Evolutionary conservation across 2,329 filamentous ascomycete genomes (phyloP), one percentile per base, ranked within the genome.

Genomic region (Botrytis deweyae): DNA sequence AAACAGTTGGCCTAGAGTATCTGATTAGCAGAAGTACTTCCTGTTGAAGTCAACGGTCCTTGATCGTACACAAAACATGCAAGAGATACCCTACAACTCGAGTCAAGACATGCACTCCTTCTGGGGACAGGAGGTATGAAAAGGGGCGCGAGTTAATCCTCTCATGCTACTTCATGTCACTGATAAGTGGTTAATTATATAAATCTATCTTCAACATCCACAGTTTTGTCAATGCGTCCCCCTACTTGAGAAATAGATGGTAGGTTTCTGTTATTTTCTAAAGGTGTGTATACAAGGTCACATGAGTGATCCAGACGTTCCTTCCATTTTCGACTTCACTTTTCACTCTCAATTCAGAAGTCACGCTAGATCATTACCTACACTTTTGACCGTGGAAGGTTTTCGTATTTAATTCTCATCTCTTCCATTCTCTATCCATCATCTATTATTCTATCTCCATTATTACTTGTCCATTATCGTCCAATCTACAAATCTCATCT

Each of bases 21-120:
- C 29, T 72, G 61, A 42, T 59, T 55, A 38, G 29, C 65, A 72
- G 22, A 72, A 67, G 29, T 36, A 40, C 9, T 38, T 42, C 44
- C 46, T 67, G 46, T 67, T 55, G 38, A 42, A 72, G 70, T 67
- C 70, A 65, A 42, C 33, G 42, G 69, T 29, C 14, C 33, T 33
- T 42, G 33, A 46, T 25, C 25, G 38, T 42, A 52, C 44, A 52
- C 20, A 65, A 20, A 42, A 18, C 4, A 40, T 65, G 10, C 29
- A 29, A 29, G 14, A 33, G n/a, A 65, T 42, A 9, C 12, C 8
- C 12, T n/a, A 40, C 2, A 20, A 40, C 18, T 33, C 64, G 42
- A 44, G 46, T 40, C 40, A 65, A 42, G 36, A 20, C 3, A 29
- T 42, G 18, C 5, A 68, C 29, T 5, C 36, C 55, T 68, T 10